These are phyloP conservation scores for Phanerochaete carnosa DNA, from an alignment of 768 basidiomycete genomes.

Conservation along the genomic window DNA sequence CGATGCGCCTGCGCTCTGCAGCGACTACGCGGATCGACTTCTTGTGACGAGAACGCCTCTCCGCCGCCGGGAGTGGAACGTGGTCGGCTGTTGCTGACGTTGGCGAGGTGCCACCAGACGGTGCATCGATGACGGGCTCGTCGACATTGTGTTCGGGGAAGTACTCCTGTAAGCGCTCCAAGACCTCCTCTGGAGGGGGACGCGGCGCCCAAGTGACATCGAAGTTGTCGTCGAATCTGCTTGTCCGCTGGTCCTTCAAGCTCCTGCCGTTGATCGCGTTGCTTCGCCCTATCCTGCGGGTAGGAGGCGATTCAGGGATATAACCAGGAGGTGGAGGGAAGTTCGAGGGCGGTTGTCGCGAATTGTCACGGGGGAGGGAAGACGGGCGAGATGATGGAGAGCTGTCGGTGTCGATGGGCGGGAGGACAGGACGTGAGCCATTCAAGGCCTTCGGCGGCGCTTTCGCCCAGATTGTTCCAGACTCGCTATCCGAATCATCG, in stretches of 20 bases:
- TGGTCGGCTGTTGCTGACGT: conserved; percentile 58
- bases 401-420: conserved; percentile 24
- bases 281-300: conserved; percentile 5
- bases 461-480: conserved; percentile 45
- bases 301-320: conserved; percentile 20
- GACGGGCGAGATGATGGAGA: conserved; percentile 13
- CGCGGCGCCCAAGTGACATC: conserved; percentile 86
- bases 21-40: conserved; percentile 94
- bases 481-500: conserved; percentile 49
- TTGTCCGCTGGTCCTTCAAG: conserved; percentile 22
- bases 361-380: conserved; percentile 13
- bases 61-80: conserved; percentile 37
- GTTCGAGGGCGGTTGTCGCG: conserved; percentile 10
- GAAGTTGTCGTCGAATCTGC: conserved; percentile 35
- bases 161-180: conserved; percentile 88
- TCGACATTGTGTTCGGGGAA: conserved; percentile 97
- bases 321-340: conserved; percentile 18
- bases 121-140: conserved; percentile 89
- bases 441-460: conserved; percentile 25
- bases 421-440: conserved; percentile 17
- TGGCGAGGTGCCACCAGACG: conserved; percentile 76
- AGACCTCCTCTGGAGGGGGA: conserved; percentile 89
- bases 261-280: conserved; percentile 12
- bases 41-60: conserved; percentile 56
- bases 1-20: conserved; percentile 76